Base-by-base conservation (phyloP, 306 rosid species). In the Trifolium subterraneum region DNA sequence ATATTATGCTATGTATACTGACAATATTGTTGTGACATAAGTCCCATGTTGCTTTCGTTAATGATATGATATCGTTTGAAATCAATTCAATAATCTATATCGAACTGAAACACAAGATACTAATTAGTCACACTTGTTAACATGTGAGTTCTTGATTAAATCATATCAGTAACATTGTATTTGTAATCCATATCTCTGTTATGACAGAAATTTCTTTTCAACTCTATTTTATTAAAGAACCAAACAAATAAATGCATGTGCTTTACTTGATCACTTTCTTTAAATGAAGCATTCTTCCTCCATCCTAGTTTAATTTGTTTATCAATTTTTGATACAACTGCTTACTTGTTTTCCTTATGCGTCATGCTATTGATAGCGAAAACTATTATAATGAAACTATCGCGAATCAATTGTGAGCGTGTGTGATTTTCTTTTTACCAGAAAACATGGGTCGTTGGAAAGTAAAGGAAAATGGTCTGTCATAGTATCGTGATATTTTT, bases 41-140 rank as follows among this genome's bases (percentile, higher is more conserved):
- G n/a, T 11, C 36, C 1, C 2, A 8, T 6, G 36, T 12, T 23
- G 36, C 36, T 23, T 58, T 23, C 4, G 8, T 1, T 54, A 27
- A 54, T 54, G 64, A 58, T 25, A 23, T 56, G 62, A 23, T 59
- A 59, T 27, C 3, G 64, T 59, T 59, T 27, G 38, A 27, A 27
- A 27, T 3, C 6, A 27, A 29, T 27, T 27, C 11, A 59, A 14
- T 27, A 27, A 59, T 25, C 36, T 12, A 22, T 11, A 23, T 16
- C 14, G 16, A 44, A 44, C 50, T 13, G 50, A 48, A 48, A n/a
- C 4, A 2, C 60, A 0, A 52, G 27, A 18, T 52, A 52, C 27
- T 14, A 52, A n/a, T n/a, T n/a, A 52, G 14, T 52, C 27, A 10
- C 29, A 22, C 25, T 23, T 52, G 5, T 52, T 52, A 19, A 51